Base-by-base conservation (phyloP, 2,329 filamentous ascomycete species). In the Phialophora verrucosa region DNA sequence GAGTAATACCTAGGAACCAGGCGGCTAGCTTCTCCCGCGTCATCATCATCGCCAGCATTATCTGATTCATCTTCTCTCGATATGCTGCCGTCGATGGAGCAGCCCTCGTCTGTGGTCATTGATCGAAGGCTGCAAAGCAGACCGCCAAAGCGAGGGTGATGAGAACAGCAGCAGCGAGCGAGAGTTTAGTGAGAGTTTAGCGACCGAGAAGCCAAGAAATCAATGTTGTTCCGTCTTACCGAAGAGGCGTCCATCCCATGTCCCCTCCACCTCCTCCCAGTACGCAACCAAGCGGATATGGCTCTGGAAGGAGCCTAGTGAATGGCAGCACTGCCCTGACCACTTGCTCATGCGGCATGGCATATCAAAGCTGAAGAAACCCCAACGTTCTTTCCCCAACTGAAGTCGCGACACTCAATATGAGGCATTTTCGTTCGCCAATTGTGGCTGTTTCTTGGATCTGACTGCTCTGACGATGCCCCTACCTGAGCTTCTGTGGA, bases 141-240 rank as follows among this genome's bases (percentile, higher is more conserved):
- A 32, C n/a, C 31, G 20, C 17, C n/a, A 42, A 54, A 53, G 32
- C 17, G 27, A 54, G 23, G 32, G n/a, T 42, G 14, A 42, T 17
- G 12, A 42, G 35, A 2, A 42, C 32, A 35, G 14, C 35, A 17
- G 35, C 35, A 42, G 35, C 35, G 4, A 17, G 35, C 35, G 35
- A 42, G n/a, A 11, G 44, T 35, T 27, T 27, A 25, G 38, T 42
- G 35, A 47, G 32, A 14, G 54, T 29, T 38, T 25, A 29, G 27
- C 29, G 49, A 27, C 20, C 20, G 49, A 27, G 17, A 17, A 56
- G 53, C 53, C 53, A 35, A 56, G 53, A 20, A 56, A 31, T 4
- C 10, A 38, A 38, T 17, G 17, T n/a, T 61, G 59, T 42, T 61
- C 59, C 59, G 59, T 61, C 59, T 61, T 54, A 2, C 59, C 59